Evolutionary conservation across 768 basidiomycete species (phyloP).

Genomic region (Grammothele lineata): DNA sequence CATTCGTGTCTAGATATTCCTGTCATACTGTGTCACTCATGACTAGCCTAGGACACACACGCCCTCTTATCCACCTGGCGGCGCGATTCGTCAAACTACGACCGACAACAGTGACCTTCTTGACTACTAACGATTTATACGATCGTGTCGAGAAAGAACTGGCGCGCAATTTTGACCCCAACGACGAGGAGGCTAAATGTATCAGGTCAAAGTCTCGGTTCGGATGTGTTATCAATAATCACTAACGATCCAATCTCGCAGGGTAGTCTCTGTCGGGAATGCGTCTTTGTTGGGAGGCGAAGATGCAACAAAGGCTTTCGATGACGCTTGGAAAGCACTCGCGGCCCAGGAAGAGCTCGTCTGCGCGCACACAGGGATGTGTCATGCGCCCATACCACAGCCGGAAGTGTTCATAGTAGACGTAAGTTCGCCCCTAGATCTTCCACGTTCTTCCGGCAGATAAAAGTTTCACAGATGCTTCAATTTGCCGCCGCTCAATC

Average conservation of each 20-base stretch:
- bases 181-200: constrained; percentile 1
- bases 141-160: neutral
- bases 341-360: neutral
- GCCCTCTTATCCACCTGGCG: constrained; percentile 10
- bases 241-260: no score
- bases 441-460: no score
- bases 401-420: constrained; percentile 8
- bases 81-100: constrained; percentile 1
- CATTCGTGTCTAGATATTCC: neutral
- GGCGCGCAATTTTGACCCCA: constrained; percentile 5
- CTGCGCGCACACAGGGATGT: constrained; percentile 2
- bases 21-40: neutral
- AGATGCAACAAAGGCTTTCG: constrained; percentile 3
- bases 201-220: neutral
- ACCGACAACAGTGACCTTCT: constrained; percentile 2
- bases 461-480: no score
- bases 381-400: neutral
- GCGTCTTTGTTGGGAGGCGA: no score
- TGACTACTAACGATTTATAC: neutral
- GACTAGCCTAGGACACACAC: constrained; percentile 6
- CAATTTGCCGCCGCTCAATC: no score
- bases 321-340: neutral
- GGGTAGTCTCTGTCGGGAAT: no score
- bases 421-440: constrained; percentile 3
- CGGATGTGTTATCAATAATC: no score